These are phyloP conservation scores for Xylogone sp. DNA, from an alignment of 2,329 filamentous ascomycete species.

Conservation along the genomic window DNA sequence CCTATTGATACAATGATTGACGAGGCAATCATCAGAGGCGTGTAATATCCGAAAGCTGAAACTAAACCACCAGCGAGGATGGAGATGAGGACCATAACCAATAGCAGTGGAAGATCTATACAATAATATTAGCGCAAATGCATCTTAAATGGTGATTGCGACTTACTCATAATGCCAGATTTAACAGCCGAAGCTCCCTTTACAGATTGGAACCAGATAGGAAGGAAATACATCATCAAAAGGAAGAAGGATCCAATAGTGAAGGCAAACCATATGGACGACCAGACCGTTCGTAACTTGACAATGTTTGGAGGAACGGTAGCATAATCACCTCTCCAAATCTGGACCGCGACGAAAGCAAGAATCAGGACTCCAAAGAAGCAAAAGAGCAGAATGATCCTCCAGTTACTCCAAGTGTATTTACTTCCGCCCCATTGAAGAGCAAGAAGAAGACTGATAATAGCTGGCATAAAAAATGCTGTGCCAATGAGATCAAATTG, in stretches of 20 bases:
- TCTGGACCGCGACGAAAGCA: constrained; percentile 27
- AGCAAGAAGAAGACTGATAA: constrained; percentile 31
- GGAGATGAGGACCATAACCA: constrained; percentile 26
- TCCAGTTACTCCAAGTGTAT: constrained; percentile 37
- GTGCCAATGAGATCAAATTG: constrained; percentile 31
- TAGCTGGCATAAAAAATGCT: constrained; percentile 20
- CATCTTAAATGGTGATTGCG: constrained; percentile 9
- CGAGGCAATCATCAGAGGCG: constrained; percentile 52
- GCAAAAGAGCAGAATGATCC: constrained; percentile 8
- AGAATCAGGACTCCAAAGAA: constrained; percentile 23
- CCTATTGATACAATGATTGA: constrained; percentile 36
- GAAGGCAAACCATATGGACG: constrained; percentile 28
- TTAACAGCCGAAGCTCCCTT: constrained; percentile 38
- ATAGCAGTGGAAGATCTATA: constrained; percentile 26
- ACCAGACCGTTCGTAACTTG: constrained; percentile 31
- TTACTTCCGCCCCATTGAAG: constrained; percentile 39
- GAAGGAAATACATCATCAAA: constrained; percentile 38
- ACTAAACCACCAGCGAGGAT: constrained; percentile 21
- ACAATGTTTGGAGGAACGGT: constrained; percentile 37
- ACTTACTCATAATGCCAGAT: constrained; percentile 35
- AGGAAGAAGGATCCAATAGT: constrained; percentile 33
- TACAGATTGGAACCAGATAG: constrained; percentile 47
- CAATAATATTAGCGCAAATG: background rate
- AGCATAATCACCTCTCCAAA: constrained; percentile 34
- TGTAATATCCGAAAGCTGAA: constrained; percentile 52